These are phyloP conservation scores for Botrytis sinoallii DNA, from an alignment of 2,329 filamentous ascomycete species.

Conservation along the genomic window DNA sequence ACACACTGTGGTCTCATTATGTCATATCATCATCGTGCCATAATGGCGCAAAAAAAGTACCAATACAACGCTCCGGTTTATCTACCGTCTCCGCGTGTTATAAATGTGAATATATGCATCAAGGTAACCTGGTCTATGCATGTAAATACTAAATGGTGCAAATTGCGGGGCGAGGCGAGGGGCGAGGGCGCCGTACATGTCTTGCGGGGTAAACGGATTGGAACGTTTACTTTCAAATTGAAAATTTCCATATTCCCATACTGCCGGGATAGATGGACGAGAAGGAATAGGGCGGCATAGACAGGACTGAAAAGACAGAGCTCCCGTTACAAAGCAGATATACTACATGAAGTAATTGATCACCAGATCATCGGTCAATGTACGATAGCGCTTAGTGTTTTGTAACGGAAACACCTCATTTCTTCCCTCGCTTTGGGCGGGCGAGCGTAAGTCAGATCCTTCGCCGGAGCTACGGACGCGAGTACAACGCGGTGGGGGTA, in stretches of 20 bases:
- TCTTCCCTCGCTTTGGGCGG: background rate
- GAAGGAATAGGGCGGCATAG: background rate
- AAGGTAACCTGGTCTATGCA: background rate
- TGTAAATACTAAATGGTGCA: background rate
- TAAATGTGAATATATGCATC: background rate
- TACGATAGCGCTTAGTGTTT: background rate
- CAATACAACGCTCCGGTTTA: background rate
- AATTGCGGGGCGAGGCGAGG: background rate
- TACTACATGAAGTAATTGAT: background rate
- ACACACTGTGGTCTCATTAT: background rate
- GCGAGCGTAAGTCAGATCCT: background rate
- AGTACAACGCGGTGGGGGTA: background rate
- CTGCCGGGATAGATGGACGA: background rate
- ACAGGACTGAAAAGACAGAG: background rate
- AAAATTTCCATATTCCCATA: background rate
- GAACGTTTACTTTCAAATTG: background rate
- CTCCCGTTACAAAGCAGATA: background rate
- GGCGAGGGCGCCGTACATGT: background rate
- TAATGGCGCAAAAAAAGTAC: background rate
- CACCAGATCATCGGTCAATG: slow-evolving; percentile 8
- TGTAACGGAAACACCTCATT: background rate
- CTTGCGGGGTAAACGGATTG: background rate
- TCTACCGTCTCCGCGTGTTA: background rate
- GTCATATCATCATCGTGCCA: background rate
- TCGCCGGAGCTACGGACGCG: background rate